Conservation (phyloP, 345 rosid species). For the Dipteronia dyeriana region DNA sequence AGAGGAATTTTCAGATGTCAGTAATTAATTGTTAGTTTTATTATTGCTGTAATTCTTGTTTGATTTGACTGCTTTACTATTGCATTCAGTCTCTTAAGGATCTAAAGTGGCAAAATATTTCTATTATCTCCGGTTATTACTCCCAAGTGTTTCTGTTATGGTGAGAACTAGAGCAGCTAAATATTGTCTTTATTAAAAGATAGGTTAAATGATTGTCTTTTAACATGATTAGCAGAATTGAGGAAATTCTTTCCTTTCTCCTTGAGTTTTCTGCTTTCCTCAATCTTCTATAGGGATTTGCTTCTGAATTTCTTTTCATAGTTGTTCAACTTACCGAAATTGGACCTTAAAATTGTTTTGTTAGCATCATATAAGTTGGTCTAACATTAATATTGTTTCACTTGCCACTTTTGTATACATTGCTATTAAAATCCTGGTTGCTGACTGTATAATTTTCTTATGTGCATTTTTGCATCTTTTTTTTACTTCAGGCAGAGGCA, state of each 20-base stretch:
- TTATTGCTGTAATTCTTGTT: background rate
- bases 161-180: background rate
- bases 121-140: background rate
- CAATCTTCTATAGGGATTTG: background rate
- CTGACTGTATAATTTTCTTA: background rate
- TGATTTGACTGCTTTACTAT: background rate
- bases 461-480: constrained; percentile 6
- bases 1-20: constrained; percentile 44
- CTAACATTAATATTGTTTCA: background rate
- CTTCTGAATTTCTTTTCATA: background rate
- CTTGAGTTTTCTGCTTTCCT: background rate
- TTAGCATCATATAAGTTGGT: constrained; percentile 5
- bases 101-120: background rate
- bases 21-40: constrained; percentile 1
- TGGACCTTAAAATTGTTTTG: background rate
- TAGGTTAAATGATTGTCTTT: background rate
- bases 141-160: background rate
- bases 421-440: background rate
- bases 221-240: background rate
- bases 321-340: background rate
- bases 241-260: background rate
- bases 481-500: constrained; percentile 36
- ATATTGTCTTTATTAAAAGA: background rate
- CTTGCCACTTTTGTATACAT: background rate
- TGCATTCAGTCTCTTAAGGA: background rate